Evolutionary conservation across 2,329 filamentous ascomycete species (phyloP), one percentile per base, ranked within the genome.

Genomic region (Juglanconis juglandina): DNA sequence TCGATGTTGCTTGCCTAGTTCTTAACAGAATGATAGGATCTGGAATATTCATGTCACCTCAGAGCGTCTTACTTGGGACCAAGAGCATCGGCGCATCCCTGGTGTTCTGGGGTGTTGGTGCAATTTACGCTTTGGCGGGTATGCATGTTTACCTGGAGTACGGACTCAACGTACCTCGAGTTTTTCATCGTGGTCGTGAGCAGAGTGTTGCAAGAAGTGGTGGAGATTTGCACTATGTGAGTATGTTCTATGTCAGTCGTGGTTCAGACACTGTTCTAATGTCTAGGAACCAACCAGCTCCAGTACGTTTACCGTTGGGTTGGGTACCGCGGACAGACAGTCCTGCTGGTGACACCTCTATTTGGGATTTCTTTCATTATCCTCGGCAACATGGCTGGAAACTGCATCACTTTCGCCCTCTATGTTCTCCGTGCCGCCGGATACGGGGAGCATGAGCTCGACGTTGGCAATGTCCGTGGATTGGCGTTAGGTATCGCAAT

Each of bases 371-470:
- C 71, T 41, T 81, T 79, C 67, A 74, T 81, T 5, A 64, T 75
- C 17, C 66, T 82, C 6, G 80, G 79, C 13, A 82, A 81, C 62
- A 76, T 80, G 65, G 73, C 77, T 0, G 77, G 77, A 37, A 82
- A 83, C 67, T 76, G 76, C 13, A 73, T 83, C 34, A 72, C 72
- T 53, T 82, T 82, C 64, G 78, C 75, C 9, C 66, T 73, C 1
- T 73, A 77, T 52, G 69, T 76, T 3, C 65, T 79, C 3, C 64
- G 68, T n/a, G 73, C 77, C 2, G 71, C 76, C 3, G 42, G 42
- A 2, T 17, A 44, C 14, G 8, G 11, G 11, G 42, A 13, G 14
- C 8, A 44, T 17, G n/a, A 44, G 5, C 42, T 44, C 42, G 66
- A 70, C 8, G 52, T 70, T 39, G 73, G 72, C 11, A 59, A 72